Base-by-base conservation (phyloP, 805 yeast genomes). In the Hagleromyces aurorensis region DNA sequence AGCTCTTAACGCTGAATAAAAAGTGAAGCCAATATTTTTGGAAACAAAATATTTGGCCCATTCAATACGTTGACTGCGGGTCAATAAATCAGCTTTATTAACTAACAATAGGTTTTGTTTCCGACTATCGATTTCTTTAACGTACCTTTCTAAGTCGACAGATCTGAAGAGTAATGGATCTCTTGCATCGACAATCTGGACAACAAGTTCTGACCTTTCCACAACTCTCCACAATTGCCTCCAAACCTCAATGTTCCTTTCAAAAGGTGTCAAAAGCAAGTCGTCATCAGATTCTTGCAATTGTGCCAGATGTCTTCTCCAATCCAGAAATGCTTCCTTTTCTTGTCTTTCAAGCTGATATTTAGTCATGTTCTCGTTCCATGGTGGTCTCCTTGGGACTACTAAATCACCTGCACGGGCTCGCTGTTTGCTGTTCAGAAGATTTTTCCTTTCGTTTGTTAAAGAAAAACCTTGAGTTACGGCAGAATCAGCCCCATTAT, bases 171-270 rank as follows among this genome's bases (percentile, higher is more conserved):
- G 65, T 35, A 87, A 61, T 4, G 98, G 98, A 52, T 84, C 86
- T 60, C 98, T 72, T 8, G 96, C 97, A 62, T 91, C 98, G 16
- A 91, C 97, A 63, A 91, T 91, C 56, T 91, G 98, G 5, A 91
- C 96, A 21, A 91, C 75, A 46, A 91, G 67, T 57, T 89, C 96
- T 14, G 91, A 83, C 52, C 97, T 74, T 58, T 91, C 98, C 14
- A 86, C 82, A 24, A 91, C 98, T 61, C 98, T 73, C 98, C 98
- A 91, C 42, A 91, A 65, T 61, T 91, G 98, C 53, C 91, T 77
- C 98, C 98, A 91, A 35, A 91, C 96, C 66, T 89, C 96, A 41
- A 91, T 66, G 55, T 91, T 91, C 64, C 98, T 75, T 64, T 91
- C 98, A 52, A 89, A 91, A 4, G 98, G 98, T 0, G 98, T 91